Base-by-base conservation (phyloP, 2,329 filamentous ascomycete genomes). In the Aotearoamyces nothofagi region DNA sequence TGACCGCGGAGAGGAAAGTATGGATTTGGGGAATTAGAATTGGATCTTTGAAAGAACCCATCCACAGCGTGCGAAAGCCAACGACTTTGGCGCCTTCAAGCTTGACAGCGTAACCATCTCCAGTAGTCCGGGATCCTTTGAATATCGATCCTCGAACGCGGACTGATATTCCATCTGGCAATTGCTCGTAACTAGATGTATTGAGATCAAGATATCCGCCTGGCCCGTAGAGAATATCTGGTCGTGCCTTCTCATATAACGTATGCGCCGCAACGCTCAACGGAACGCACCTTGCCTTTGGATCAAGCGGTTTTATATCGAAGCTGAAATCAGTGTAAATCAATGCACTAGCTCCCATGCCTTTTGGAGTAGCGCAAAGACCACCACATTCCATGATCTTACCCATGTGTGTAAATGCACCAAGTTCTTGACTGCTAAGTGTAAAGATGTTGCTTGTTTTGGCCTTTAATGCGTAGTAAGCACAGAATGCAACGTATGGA, bases 311-410 rank as follows among this genome's bases (percentile, higher is more conserved):
- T 2, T 42, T 39, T 3, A 69, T 47, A 24, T 67, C 61, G 30
- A 69, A 69, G 2, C 40, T 46, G 0, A 60, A 57, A 10, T 56
- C 42, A 0, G 30, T 17, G 31, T 47, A 46, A 15, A 58, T 38
- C 1, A 42, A 49, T 2, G 51, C 53, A 15, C 49, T 42, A 14
- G 47, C 47, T 14, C 40, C 47, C 5, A 28, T 32, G 1, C 48
- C 43, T 31, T 60, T 61, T 0, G 57, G 57, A 1, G 45, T 40
- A 0, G 54, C 49, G 36, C 57, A 60, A 1, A 49, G 31, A 0
- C 38, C 55, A 7, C 62, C 63, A 12, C 63, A 69, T 36, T 68
- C 64, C 45, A 68, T 51, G 7, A 68, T 60, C 46, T 70, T 67
- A 6, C 64, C 66, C 60, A 69, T 64, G 37, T 68, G 61, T 5